phyloP scores from a whole-genome alignment of 2,329 filamentous ascomycete species.

The Colletotrichum costaricense region DNA sequence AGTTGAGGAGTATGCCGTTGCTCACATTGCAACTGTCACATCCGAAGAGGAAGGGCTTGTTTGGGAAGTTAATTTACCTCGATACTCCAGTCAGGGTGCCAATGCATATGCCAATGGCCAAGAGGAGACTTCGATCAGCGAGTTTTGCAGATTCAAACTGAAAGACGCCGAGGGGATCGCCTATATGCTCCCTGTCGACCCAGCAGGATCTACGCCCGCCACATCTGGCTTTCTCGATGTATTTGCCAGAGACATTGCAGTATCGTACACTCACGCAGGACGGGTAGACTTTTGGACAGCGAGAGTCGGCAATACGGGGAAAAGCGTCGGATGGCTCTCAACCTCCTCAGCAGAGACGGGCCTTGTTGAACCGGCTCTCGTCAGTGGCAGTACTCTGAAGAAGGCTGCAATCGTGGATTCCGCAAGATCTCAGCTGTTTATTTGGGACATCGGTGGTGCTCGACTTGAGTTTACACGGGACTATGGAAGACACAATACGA shows the following conservation, averaged over 20 bases:
- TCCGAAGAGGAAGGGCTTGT: conserved; percentile 83
- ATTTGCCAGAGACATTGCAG: conserved; percentile 86
- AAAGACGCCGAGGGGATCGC: conserved; percentile 68
- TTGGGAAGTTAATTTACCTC: conserved; percentile 79
- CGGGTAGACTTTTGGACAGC: conserved; percentile 88
- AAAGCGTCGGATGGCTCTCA: conserved; percentile 80
- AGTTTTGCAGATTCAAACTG: conserved; percentile 80
- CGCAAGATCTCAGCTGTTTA: conserved; percentile 79
- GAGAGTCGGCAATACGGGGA: conserved; percentile 70
- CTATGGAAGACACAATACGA: conserved; percentile 78
- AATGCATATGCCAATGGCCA: conserved; percentile 46
- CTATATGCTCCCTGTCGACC: conserved; percentile 85
- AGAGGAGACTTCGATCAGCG: conserved; percentile 58
- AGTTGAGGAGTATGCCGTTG: conserved; percentile 64
- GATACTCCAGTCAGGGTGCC: conserved; percentile 46
- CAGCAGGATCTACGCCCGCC: conserved; percentile 78
- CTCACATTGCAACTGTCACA: conserved; percentile 85
- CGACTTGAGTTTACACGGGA: conserved; percentile 84
- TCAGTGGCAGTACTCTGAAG: conserved; percentile 86
- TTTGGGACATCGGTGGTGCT: conserved; percentile 88
- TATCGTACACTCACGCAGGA: conserved; percentile 83
- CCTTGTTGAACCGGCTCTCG: conserved; percentile 77
- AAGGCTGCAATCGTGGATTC: conserved; percentile 87
- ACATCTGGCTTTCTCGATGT: conserved; percentile 85
- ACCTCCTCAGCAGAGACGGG: conserved; percentile 87